Evolutionary conservation across 371 early-diverging fungal genomes (phyloP).

Genomic region (Funneliformis caledonium): DNA sequence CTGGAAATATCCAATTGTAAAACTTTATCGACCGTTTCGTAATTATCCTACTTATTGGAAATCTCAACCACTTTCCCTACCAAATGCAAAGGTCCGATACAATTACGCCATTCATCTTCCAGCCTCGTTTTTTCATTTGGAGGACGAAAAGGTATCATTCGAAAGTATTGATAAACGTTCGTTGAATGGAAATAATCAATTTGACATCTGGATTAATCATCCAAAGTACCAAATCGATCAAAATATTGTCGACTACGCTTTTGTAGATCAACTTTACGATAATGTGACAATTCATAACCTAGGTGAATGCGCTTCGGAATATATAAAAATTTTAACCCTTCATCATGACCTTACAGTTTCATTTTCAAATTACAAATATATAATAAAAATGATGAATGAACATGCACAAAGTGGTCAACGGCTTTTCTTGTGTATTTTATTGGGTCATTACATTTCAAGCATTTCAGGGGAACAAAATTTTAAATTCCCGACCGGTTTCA

Average conservation of each 20-base stretch:
- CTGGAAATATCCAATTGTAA: conserved; percentile 14
- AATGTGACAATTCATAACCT: conserved; percentile 6
- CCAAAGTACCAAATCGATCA: not conserved
- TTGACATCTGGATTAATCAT: not conserved
- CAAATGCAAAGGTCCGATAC: not conserved
- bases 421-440: conserved; percentile 13
- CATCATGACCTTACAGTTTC: not conserved
- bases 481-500: not conserved
- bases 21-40: conserved; percentile 3
- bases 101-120: conserved; percentile 4
- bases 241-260: not conserved
- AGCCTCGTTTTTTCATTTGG: not conserved
- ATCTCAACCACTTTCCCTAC: conserved; percentile 7
- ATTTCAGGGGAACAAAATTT: not conserved
- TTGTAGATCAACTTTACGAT: not conserved
- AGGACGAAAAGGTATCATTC: not conserved
- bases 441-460: conserved; percentile 9
- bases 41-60: conserved; percentile 20
- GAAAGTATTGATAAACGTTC: not conserved
- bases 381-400: not conserved
- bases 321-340: not conserved
- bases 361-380: not conserved
- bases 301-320: conserved; percentile 13
- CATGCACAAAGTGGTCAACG: not conserved
- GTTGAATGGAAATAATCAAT: not conserved